Evolutionary conservation across 176 grass and related monocot species (phyloP), one percentile per base, ranked within the genome.

Genomic region (Avena sativa): DNA sequence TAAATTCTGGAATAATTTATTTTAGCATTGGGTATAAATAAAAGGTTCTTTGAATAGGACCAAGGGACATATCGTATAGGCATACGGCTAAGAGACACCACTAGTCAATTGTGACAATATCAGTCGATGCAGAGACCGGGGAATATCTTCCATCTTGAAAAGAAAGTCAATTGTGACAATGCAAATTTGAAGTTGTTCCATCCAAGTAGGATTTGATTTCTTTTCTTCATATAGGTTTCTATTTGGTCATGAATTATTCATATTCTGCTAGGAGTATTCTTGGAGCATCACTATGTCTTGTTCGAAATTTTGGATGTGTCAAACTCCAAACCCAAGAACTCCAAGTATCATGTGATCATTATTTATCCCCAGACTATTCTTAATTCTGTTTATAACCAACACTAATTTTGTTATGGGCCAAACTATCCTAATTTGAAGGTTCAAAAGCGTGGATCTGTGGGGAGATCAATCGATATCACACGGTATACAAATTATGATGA

Each of bases 381-480:
- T 34, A 50, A 14, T 61, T 47, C 53, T 47, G 3, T 79, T 13
- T 73, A 9, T 1, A 40, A 34, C 2, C 40, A 70, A 25, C 58
- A 56, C 19, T 87, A 19, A 83, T 76, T 58, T 71, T 86, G 34
- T 81, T 84, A n/a, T 82, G 49, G 78, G 3, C 8, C 40, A 58
- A 84, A 81, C 76, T 47, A 82, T 81, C 83, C 83, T 85, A 9
- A 38, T 57, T 90, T 92, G 84, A 89, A 98, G 96, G 97, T 99
- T 88, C 97, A 99, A 93, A 99, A 99, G 83, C 90, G 97, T 58
- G 97, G 97, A 86, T 96, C 97, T 60, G 94, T 99, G 30, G 97
- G 97, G 13, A 94, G 97, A 78, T 99, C 92, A 58, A 99, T 99
- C 73, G 97, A 99, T 61, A 88, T 99, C 73, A 99, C 94, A 57